Conservation (phyloP, 2,329 filamentous ascomycete genomes). For the Zymoseptoria pseudotritici region DNA sequence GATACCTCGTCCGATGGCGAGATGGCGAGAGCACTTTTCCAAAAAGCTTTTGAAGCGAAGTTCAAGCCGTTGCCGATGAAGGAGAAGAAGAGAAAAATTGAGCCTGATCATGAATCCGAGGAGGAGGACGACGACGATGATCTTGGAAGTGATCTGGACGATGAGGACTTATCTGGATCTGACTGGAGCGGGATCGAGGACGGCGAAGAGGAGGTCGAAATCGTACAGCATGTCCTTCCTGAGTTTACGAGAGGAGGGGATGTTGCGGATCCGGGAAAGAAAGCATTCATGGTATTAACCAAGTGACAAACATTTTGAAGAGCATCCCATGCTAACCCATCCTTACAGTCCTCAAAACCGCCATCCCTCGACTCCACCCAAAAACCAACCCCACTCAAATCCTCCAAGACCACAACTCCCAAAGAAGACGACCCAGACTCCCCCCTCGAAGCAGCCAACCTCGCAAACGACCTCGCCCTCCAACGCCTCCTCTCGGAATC, state of each 20-base stretch:
- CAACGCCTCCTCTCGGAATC: slow-evolving; percentile 88
- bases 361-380: slow-evolving; percentile 30
- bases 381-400: slow-evolving; percentile 24
- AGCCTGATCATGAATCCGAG: slow-evolving; percentile 26
- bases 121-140: slow-evolving; percentile 21
- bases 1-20: slow-evolving; percentile 27
- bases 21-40: slow-evolving; percentile 65
- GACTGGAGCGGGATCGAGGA: slow-evolving; percentile 61
- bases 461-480: slow-evolving; percentile 87
- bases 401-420: slow-evolving; percentile 17
- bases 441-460: slow-evolving; percentile 54
- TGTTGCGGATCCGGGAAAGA: slow-evolving; percentile 48
- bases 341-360: slow-evolving; percentile 42
- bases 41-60: slow-evolving; percentile 77
- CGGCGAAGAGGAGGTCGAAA: slow-evolving; percentile 33
- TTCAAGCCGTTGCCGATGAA: slow-evolving; percentile 58
- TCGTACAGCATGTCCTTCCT: slow-evolving; percentile 33
- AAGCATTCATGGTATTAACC: slow-evolving; percentile 63
- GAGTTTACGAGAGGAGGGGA: slow-evolving; percentile 28
- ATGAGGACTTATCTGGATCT: slow-evolving; percentile 31
- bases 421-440: slow-evolving; percentile 48
- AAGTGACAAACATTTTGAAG: neutral
- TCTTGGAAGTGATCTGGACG: slow-evolving; percentile 21
- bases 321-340: neutral
- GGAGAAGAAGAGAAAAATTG: slow-evolving; percentile 16